These are phyloP conservation scores for Craterostigma plantagineum DNA, from an alignment of 257 asterid species.

Conservation along the genomic window DNA sequence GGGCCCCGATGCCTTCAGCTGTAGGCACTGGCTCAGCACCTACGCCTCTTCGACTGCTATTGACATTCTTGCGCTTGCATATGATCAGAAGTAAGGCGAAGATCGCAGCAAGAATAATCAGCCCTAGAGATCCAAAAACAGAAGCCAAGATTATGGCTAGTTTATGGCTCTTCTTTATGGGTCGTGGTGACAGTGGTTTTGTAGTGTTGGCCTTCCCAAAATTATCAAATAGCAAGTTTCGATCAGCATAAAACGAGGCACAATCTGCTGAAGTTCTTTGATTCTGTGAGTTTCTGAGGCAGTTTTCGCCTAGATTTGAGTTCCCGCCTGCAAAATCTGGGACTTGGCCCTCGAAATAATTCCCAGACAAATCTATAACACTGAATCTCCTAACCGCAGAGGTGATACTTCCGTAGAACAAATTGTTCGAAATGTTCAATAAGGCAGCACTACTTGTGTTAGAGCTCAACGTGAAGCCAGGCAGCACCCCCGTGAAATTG, in stretches of 20 bases:
- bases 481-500: constrained; percentile 61
- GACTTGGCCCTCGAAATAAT: constrained; percentile 62
- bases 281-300: constrained; percentile 33
- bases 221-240: constrained; percentile 60
- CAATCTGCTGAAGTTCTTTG: constrained; percentile 60
- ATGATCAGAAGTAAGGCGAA: constrained; percentile 17
- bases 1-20: constrained; percentile 34
- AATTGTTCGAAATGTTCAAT: constrained; percentile 48
- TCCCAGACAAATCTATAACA: constrained; percentile 43
- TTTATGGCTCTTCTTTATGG: constrained; percentile 20
- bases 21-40: constrained; percentile 57
- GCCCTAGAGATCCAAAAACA: constrained; percentile 54
- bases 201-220: constrained; percentile 42
- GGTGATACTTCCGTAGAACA: constrained; percentile 57
- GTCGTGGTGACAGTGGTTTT: constrained; percentile 21
- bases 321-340: constrained; percentile 38
- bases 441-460: constrained; percentile 17
- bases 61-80: constrained; percentile 44
- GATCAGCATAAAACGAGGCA: constrained; percentile 42
- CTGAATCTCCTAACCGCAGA: constrained; percentile 32
- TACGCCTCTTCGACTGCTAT: constrained; percentile 33
- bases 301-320: constrained; percentile 24
- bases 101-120: constrained; percentile 23
- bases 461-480: constrained; percentile 17
- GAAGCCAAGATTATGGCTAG: constrained; percentile 42